Percentiles rank a stretch among this genome's conserved stretches.
Conservation (phyloP, 2,329 filamentous ascomycete genomes). For the Teratosphaeria viscida region DNA sequence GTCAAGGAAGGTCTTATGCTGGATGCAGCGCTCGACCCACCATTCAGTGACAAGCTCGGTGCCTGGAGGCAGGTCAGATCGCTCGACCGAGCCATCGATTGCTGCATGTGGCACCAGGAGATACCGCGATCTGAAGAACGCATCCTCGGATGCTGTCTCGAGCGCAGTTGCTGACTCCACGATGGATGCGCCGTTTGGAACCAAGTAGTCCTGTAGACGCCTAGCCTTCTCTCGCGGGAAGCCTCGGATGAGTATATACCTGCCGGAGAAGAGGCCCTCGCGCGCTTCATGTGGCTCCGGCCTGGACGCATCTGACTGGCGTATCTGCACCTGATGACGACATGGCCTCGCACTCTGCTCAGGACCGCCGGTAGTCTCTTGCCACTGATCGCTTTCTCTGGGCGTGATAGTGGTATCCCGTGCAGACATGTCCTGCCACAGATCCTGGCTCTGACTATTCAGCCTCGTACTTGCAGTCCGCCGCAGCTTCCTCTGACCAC, state of each 20-base stretch:
- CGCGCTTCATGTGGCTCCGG: slow-evolving; percentile 1
- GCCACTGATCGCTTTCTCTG: slow-evolving; percentile 16
- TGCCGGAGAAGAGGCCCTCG: slow-evolving; percentile 21
- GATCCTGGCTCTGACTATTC: slow-evolving; percentile 63
- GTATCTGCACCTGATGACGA: slow-evolving; percentile 1
- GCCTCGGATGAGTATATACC: slow-evolving; percentile 18
- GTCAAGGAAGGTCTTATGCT: slow-evolving; percentile 60
- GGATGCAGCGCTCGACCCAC: slow-evolving; percentile 83
- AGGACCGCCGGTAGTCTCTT: slow-evolving; percentile 8
- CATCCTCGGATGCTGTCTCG: slow-evolving; percentile 8
- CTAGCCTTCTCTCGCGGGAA: slow-evolving; percentile 14
- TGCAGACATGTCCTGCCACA: slow-evolving; percentile 82
- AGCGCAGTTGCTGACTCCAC: slow-evolving; percentile 15
- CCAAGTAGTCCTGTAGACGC: slow-evolving; percentile 13
- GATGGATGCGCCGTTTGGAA: slow-evolving; percentile 21
- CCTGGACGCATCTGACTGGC: slow-evolving; percentile 3
- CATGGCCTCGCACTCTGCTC: slow-evolving; percentile 1
- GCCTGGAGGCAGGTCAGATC: slow-evolving; percentile 16
- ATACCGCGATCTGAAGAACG: slow-evolving; percentile 10
- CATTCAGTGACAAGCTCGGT: slow-evolving; percentile 65
- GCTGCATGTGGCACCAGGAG: slow-evolving; percentile 26
- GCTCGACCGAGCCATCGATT: slow-evolving; percentile 15
- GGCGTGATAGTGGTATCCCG: slow-evolving; percentile 17
- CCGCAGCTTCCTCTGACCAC: slow-evolving; percentile 67
- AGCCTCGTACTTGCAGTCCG: slow-evolving; percentile 80